phyloP scores from a whole-genome alignment of 2,329 filamentous ascomycete species.

The Colletotrichum eremochloae region DNA sequence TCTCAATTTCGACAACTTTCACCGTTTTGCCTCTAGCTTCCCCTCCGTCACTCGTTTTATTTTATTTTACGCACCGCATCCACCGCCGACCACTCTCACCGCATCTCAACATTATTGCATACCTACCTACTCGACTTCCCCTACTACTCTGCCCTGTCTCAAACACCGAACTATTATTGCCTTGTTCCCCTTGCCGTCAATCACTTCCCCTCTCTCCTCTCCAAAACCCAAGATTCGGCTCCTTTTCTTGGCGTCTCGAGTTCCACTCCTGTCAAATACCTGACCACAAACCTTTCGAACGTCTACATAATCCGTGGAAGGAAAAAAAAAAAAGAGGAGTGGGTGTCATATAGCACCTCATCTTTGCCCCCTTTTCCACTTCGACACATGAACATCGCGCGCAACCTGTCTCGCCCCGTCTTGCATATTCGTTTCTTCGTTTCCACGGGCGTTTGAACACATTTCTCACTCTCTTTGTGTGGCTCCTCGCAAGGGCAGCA shows the following conservation, averaged over 20 bases:
- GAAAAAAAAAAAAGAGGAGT: constrained; percentile 13
- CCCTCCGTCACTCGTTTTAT: constrained; percentile 15
- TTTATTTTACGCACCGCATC: constrained; percentile 5
- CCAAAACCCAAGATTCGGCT: constrained; percentile 29
- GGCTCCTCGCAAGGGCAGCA: constrained; percentile 31
- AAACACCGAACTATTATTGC: background rate
- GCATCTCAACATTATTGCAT: constrained; percentile 11
- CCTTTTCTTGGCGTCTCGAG: constrained; percentile 36
- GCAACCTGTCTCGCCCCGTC: constrained; percentile 27
- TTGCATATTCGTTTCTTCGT: constrained; percentile 28
- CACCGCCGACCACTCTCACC: constrained; percentile 11
- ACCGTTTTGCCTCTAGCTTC: constrained; percentile 5
- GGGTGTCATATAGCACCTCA: background rate
- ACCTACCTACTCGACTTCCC: background rate
- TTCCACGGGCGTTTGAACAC: constrained; percentile 22
- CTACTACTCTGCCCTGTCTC: background rate
- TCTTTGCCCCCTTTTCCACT: constrained; percentile 11
- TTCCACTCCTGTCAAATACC: constrained; percentile 25
- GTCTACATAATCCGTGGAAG: constrained; percentile 19
- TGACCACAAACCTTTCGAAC: background rate
- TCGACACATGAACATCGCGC: background rate
- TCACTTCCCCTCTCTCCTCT: constrained; percentile 3
- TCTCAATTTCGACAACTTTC: constrained; percentile 5
- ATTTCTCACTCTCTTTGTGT: background rate
- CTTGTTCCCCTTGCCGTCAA: constrained; percentile 12